Evolutionary conservation across 768 basidiomycete genomes (phyloP), one percentile per base, ranked within the genome.

Genomic region (Trametes coccinea): DNA sequence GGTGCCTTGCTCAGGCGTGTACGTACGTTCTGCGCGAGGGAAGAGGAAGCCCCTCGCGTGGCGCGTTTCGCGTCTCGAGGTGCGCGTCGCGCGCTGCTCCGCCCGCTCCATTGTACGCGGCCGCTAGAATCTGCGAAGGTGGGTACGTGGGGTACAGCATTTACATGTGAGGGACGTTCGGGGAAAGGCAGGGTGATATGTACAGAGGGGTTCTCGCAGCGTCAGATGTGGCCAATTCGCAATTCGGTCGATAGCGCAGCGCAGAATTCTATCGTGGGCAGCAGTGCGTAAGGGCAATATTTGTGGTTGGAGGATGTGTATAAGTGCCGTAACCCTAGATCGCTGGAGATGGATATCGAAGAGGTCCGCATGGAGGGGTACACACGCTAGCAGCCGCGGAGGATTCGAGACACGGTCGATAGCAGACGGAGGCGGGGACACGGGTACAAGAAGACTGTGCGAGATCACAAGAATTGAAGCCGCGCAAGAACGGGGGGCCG

Each of bases 401-500:
- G 37, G 51, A 41, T 46, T 40, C 55, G 46, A 56, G 55, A 34
- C 46, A 40, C 48, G 46, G 34, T 31, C 56, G 47, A 48, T 49
- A 57, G 57, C 57, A 48, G 41, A 43, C 7, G 41, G n/a, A n/a
- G 8, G 14, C 48, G 56, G 22, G 56, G 47, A 34, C 49, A 45
- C 57, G 48, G 48, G 48, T 33, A 11, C 34, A 47, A 39, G 56
- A 46, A 33, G 30, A 49, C 30, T 31, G 29, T 43, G 8, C 16
- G 56, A 30, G 49, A 44, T 43, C 49, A 51, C 33, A 27, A 30
- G 41, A 43, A 51, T 41, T 14, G 5, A 14, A 37, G 10, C 22
- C 30, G 49, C 57, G 57, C 41, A 17, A 59, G 57, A 59, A 59
- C 49, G 49, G 49, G 47, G 49, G 49, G 30, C 56, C 57, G 57